These are phyloP conservation scores for Camelina hispida DNA, from an alignment of 345 rosid genomes.

Conservation along the genomic window DNA sequence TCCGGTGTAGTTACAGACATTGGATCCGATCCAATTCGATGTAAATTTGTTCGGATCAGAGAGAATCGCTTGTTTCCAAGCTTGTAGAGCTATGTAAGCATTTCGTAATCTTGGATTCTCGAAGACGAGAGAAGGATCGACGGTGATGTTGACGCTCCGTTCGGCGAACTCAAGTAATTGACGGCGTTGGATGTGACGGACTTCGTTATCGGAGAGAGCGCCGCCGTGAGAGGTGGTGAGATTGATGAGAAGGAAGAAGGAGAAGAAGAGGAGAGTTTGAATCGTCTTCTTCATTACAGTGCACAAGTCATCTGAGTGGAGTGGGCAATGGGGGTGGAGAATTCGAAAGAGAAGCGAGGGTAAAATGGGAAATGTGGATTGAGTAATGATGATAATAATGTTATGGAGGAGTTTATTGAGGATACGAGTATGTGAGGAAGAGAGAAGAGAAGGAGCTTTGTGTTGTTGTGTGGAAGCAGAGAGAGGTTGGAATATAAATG, in stretches of 20 bases:
- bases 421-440: slow-evolving; percentile 33
- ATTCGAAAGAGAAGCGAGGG: slow-evolving; percentile 25
- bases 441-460: slow-evolving; percentile 37
- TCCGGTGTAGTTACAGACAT: slow-evolving; percentile 59
- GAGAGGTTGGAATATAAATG: slow-evolving; percentile 33
- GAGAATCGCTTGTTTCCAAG: slow-evolving; percentile 83
- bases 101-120: slow-evolving; percentile 58
- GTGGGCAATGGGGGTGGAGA: slow-evolving; percentile 21
- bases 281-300: slow-evolving; percentile 79
- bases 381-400: background rate
- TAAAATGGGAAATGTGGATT: slow-evolving; percentile 21
- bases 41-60: slow-evolving; percentile 74
- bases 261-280: slow-evolving; percentile 37
- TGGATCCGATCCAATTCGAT: slow-evolving; percentile 62
- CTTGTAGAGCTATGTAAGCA: slow-evolving; percentile 83
- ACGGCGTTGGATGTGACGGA: slow-evolving; percentile 64
- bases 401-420: background rate
- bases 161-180: slow-evolving; percentile 88
- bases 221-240: slow-evolving; percentile 53
- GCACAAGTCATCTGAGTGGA: slow-evolving; percentile 62
- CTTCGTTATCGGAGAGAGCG: slow-evolving; percentile 60
- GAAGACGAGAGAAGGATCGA: slow-evolving; percentile 67
- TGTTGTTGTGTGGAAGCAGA: slow-evolving; percentile 34
- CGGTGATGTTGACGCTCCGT: slow-evolving; percentile 64
- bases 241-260: slow-evolving; percentile 34